Base-by-base conservation (phyloP, 2,329 filamentous ascomycete species). In the Penicillium sp. region DNA sequence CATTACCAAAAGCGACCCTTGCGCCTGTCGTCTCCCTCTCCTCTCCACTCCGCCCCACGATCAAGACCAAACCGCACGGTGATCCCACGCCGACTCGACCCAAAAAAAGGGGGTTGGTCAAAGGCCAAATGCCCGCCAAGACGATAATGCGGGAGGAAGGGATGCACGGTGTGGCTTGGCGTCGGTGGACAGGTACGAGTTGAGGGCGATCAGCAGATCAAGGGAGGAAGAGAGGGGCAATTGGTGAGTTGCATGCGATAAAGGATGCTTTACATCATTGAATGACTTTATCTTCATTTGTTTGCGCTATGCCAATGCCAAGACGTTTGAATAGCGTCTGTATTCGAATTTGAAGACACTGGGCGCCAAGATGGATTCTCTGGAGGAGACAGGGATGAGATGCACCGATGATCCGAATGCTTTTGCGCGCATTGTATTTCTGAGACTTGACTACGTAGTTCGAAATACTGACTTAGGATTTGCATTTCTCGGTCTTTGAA, bases 91-190 rank as follows among this genome's bases (percentile, higher is more conserved):
- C 16, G 23, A 23, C 23, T 23, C 7, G 13, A 41, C 11, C n/a
- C 36, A 38, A 39, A 38, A 19, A 27, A 46, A 47, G 39, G 53
- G 53, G 50, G 42, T 13, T 53, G 46, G 45, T 32, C 32, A 45
- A 49, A 56, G 58, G 30, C 9, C 10, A 10, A 39, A 55, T 59
- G 44, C 32, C 34, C 36, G 61, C 62, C 61, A 64, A 64, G 62
- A 63, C 64, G 57, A 67, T 65, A 64, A 68, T 65, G 55, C 53
- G 55, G 51, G 55, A 58, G 60, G 53, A 57, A 58, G 60, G 62
- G 61, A 69, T 68, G 66, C 63, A 68, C 61, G 59, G 60, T 56
- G 55, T 51, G 54, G 56, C 64, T 67, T 66, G 63, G 64, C 64
- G 51, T 43, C 16, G 45, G 51, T 49, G 51, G 45, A 44, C 40